Base-by-base conservation (phyloP, 1,284 basidiomycete genomes). In the Ustilago xerochloae region DNA sequence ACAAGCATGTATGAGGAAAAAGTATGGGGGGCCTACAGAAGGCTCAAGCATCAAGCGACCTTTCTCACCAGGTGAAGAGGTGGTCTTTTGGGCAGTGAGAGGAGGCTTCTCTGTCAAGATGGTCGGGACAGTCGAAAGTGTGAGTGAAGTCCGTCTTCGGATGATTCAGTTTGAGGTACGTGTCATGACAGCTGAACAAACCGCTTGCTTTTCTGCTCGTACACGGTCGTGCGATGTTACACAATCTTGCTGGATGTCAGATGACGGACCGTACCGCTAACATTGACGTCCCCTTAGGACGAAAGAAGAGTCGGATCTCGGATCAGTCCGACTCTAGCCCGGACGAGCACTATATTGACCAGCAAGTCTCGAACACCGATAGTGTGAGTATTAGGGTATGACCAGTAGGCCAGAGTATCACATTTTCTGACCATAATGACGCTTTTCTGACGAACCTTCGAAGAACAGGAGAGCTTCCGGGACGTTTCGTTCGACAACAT, bases 81-180 rank as follows among this genome's bases (percentile, higher is more conserved):
- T 74, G 51, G 62, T 74, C 0, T 74, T 74, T 32, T 74, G 71
- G 71, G 62, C 63, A 6, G 58, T 58, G 32, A 61, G 65, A 33
- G 63, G 58, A 6, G 62, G 53, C 6, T 43, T 39, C n/a, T 60
- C 65, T 13, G 71, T 69, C 41, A 68, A 56, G 52, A 38, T 68
- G 7, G 33, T 43, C 6, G 71, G 71, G 10, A 57, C 26, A 4
- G 59, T 74, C 9, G 53, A 74, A 38, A 69, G 55, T 36, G 71
- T 74, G 33, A 65, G 63, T 65, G 6, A 15, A 41, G 18, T 8
- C 35, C 26, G 15, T 32, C 22, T 16, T 28, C 45, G n/a, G n/a
- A n/a, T n/a, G n/a, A n/a, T n/a, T n/a, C n/a, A n/a, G n/a, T n/a
- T n/a, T n/a, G n/a, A n/a, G n/a, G n/a, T n/a, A n/a, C n/a, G n/a